Conservation (phyloP, 306 rosid species). For the Cucurbita argyrosperma region DNA sequence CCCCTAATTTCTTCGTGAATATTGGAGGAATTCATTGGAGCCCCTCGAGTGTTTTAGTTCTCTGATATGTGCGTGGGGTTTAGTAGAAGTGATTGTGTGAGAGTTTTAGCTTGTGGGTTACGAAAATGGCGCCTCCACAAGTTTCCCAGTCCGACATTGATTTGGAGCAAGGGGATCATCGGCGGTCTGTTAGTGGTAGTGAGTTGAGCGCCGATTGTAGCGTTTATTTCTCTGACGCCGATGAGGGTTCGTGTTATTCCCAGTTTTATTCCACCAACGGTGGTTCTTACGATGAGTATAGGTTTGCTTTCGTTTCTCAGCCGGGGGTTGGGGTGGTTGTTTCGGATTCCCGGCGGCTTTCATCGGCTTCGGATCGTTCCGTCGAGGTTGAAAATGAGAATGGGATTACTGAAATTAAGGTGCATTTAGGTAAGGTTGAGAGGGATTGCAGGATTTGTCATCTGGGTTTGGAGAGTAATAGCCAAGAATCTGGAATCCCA, state of each 20-base stretch:
- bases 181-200: constrained; percentile 33
- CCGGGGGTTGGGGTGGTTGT: constrained; percentile 35
- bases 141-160: constrained; percentile 58
- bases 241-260: constrained; percentile 71
- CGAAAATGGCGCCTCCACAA: constrained; percentile 23
- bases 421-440: constrained; percentile 69
- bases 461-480: constrained; percentile 88
- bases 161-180: constrained; percentile 48
- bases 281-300: constrained; percentile 73
- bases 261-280: constrained; percentile 79
- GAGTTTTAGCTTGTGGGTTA: constrained; percentile 18
- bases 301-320: constrained; percentile 41
- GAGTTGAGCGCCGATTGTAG: constrained; percentile 50
- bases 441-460: constrained; percentile 94
- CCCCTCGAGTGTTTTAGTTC: neutral
- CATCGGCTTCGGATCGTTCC: constrained; percentile 61
- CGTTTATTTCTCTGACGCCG: constrained; percentile 73
- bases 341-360: constrained; percentile 40
- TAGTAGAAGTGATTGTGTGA: neutral
- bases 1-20: constrained; percentile 8
- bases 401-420: constrained; percentile 58
- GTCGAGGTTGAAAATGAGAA: constrained; percentile 39
- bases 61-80: neutral
- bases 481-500: constrained; percentile 72
- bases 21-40: neutral